Evolutionary conservation across 2,329 filamentous ascomycete species (phyloP).

Genomic region (Cladosporium sp.): DNA sequence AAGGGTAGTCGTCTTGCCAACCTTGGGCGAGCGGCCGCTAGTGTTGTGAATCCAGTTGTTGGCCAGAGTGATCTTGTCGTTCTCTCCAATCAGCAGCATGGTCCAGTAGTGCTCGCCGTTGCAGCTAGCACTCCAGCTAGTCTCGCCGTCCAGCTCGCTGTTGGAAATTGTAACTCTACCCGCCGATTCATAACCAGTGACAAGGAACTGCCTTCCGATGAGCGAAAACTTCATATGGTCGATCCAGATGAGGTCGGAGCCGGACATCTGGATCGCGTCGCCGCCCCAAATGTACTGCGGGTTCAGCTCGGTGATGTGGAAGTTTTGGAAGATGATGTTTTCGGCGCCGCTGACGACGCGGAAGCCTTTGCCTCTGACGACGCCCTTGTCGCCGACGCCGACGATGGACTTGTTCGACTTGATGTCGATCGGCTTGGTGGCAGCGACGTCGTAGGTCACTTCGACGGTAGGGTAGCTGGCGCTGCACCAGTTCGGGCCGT

Average conservation of each 20-base stretch:
- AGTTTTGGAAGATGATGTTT: conserved; percentile 58
- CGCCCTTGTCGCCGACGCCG: conserved; percentile 42
- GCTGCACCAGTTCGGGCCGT: conserved; percentile 60
- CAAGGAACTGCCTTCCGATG: conserved; percentile 63
- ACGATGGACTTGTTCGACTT: conserved; percentile 47
- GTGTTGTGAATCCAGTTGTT: conserved; percentile 63
- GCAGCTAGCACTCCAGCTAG: conserved; percentile 59
- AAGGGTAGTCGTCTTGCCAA: conserved; percentile 57
- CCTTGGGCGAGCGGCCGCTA: conserved; percentile 60
- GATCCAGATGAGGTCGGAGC: conserved; percentile 42
- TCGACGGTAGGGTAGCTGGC: conserved; percentile 35
- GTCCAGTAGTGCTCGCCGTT: conserved; percentile 63
- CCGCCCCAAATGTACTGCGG: conserved; percentile 44
- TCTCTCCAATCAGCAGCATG: conserved; percentile 59
- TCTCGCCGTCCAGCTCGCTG: conserved; percentile 59
- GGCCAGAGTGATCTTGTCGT: conserved; percentile 60
- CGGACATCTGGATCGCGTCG: conserved; percentile 42
- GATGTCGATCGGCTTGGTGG: conserved; percentile 47
- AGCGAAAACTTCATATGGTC: conserved; percentile 47
- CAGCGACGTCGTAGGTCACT: conserved; percentile 58
- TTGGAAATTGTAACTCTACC: conserved; percentile 63
- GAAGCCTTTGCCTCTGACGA: conserved; percentile 48
- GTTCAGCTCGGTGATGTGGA: conserved; percentile 44
- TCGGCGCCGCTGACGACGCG: conserved; percentile 42
- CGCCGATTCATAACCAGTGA: conserved; percentile 56